These are phyloP conservation scores for Neurospora sp. DNA, from an alignment of 495 filamentous ascomycete species.

Conservation along the genomic window DNA sequence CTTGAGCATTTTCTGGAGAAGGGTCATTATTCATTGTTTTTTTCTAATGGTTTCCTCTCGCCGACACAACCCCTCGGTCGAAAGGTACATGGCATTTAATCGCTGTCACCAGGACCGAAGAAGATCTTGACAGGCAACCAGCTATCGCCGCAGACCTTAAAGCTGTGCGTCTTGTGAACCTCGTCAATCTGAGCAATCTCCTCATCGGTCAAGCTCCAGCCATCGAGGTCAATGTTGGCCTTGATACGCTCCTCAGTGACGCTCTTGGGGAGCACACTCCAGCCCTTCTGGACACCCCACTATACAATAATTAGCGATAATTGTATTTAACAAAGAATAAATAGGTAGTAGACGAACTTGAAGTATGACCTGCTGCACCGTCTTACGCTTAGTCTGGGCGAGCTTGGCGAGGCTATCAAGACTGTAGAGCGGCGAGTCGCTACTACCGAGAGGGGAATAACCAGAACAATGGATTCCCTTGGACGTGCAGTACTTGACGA, in stretches of 20 bases:
- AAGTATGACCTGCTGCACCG: conserved; percentile 47
- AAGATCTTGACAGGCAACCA: conserved; percentile 76
- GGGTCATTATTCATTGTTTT: background rate
- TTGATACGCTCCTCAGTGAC: conserved; percentile 53
- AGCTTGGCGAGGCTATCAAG: conserved; percentile 49
- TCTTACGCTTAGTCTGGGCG: conserved; percentile 55
- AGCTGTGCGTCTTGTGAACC: conserved; percentile 46
- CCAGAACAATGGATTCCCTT: conserved; percentile 61
- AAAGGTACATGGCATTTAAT: background rate
- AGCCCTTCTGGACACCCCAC: conserved; percentile 63
- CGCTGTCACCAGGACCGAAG: conserved; percentile 75
- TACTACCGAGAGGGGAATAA: conserved; percentile 57
- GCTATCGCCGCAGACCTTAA: conserved; percentile 61
- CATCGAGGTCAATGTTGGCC: conserved; percentile 51
- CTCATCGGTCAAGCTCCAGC: conserved; percentile 53
- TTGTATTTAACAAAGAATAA: no score
- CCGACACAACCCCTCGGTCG: background rate
- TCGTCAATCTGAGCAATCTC: conserved; percentile 53
- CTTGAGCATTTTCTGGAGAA: background rate
- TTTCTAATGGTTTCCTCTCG: background rate
- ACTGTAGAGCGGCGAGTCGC: conserved; percentile 43
- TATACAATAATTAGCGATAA: conserved; percentile 2
- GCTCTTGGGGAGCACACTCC: conserved; percentile 65
- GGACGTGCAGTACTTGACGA: conserved; percentile 58
- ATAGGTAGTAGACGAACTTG: no score